Evolutionary conservation across 352 stramenopile genomes (phyloP), one percentile per base, ranked within the genome.

Genomic region (Pythium guiyangense): DNA sequence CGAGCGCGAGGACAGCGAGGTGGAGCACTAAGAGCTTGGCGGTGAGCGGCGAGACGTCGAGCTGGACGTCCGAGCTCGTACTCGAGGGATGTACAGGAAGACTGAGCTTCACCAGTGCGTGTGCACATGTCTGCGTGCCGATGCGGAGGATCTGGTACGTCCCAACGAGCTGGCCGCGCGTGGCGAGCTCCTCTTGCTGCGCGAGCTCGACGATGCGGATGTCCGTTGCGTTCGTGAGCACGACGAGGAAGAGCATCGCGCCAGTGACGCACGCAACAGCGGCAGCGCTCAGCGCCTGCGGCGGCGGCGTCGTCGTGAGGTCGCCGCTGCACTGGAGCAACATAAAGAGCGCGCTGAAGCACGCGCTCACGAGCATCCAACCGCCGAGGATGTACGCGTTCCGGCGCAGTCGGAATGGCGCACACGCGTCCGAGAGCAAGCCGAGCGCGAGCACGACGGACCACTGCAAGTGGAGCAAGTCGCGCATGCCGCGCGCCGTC

Each of bases 151-250:
- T 53, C 35, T 74, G 60, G 69, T 83, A 83, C 27, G 55, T 53
- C 22, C 47, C 70, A 1, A 78, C 39, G 4, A 83, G 31, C 1
- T 45, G 45, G 4, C 73, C 70, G n/a, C 73, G 70, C 2, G 12
- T 22, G 2, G 52, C 27, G n/a, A 77, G 60, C 15, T 73, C 59
- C 47, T 83, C 70, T 17, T 76, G 65, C 29, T 83, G 73, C 9
- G 73, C 67, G 15, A 79, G 63, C 58, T 83, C 73, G 14, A 84
- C 65, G 39, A 81, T 25, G 26, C 72, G 69, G 44, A 76, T 73
- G 55, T 76, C 64, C 15, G 72, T 57, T 3, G 64, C 63, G 29
- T 68, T 72, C 35, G 64, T 73, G 17, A 67, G 55, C 26, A 73
- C 39, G 45, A 73, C 54, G 6, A 76, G 56, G 15, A 60, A 62